phyloP scores from a whole-genome alignment of 2,329 filamentous ascomycete species.

The Bipolaris cookei region DNA sequence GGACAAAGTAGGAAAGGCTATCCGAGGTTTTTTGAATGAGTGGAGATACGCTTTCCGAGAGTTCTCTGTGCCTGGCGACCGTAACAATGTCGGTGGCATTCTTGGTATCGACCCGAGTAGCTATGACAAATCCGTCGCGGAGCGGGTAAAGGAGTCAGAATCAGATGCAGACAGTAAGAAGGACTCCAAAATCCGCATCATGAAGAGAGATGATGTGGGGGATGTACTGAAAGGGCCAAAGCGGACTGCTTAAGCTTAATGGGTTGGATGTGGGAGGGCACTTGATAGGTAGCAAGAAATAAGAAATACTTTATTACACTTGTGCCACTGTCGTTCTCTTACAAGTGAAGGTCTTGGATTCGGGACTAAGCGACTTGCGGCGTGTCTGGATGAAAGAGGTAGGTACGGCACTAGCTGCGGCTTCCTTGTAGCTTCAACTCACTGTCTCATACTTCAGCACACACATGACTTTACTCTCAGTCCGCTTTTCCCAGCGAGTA shows the following conservation, averaged over 20 bases:
- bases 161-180: conserved; percentile 38
- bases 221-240: conserved; percentile 48
- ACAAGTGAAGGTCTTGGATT: no score
- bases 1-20: conserved; percentile 95
- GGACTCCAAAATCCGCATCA: conserved; percentile 46
- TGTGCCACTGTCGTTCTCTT: neutral
- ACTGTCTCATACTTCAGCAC: conserved; percentile 4
- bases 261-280: conserved; percentile 4
- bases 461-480: neutral
- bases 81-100: conserved; percentile 76
- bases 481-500: neutral
- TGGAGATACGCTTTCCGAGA: conserved; percentile 96
- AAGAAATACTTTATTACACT: conserved; percentile 33
- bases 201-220: conserved; percentile 48
- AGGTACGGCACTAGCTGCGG: no score
- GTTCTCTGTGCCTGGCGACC: conserved; percentile 94
- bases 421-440: no score
- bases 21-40: conserved; percentile 89
- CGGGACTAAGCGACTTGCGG: no score
- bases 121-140: conserved; percentile 57
- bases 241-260: conserved; percentile 30
- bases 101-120: conserved; percentile 68
- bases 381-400: no score
- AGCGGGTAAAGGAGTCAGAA: conserved; percentile 46
- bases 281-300: conserved; percentile 38